phyloP scores from a whole-genome alignment of 306 rosid genomes.

The Lathyrus sativus region DNA sequence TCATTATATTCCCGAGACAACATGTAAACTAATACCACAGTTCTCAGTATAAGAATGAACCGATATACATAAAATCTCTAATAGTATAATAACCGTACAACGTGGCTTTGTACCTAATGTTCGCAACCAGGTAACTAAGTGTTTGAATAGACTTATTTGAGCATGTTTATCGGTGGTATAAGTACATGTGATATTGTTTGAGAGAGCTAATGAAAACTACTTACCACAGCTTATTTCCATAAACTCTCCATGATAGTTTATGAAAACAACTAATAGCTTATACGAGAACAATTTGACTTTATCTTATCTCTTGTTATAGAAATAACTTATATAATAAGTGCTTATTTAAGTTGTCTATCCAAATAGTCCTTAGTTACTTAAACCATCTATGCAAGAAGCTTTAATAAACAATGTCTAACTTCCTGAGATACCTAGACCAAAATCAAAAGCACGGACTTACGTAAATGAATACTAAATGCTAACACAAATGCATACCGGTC shows the following conservation, averaged over 20 bases:
- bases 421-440: constrained; percentile 10
- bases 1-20: not conserved
- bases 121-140: not conserved
- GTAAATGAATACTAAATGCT: constrained; percentile 25
- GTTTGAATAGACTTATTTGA: not conserved
- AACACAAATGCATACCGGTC: constrained; percentile 60
- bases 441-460: not conserved
- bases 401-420: constrained; percentile 21
- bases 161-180: not conserved
- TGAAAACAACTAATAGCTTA: too few species aligned
- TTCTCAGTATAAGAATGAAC: constrained; percentile 17
- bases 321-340: not conserved
- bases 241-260: too few species aligned
- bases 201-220: not conserved
- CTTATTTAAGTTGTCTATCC: not conserved
- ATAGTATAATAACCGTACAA: constrained; percentile 8
- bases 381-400: constrained; percentile 31
- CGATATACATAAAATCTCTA: constrained; percentile 21
- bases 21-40: constrained; percentile 23
- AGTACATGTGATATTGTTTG: not conserved
- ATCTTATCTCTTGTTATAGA: not conserved
- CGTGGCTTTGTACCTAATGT: not conserved
- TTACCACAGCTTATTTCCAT: too few species aligned
- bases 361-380: constrained; percentile 18
- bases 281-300: not conserved